Percentiles rank a stretch among this genome's conserved stretches.
Evolutionary conservation across 139 green algal species (phyloP).

Genomic region (Chlamydomonas sp.): DNA sequence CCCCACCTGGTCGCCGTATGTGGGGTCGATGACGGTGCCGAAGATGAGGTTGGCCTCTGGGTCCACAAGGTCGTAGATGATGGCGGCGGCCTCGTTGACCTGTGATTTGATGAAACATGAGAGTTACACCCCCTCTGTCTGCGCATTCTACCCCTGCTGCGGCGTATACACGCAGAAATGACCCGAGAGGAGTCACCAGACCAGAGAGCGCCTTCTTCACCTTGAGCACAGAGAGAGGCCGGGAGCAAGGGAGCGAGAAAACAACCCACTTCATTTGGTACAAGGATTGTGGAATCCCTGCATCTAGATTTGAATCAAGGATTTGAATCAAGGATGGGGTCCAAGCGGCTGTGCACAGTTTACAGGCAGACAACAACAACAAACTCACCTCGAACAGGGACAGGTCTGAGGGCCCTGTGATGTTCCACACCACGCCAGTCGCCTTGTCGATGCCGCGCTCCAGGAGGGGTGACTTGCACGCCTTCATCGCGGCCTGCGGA

Average conservation of each 20-base stretch:
- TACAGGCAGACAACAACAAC: too few relatives aligned
- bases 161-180: not conserved
- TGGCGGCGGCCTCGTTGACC: constrained; percentile 87
- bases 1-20: constrained; percentile 34
- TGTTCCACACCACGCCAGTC: constrained; percentile 97
- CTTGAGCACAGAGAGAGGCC: too few relatives aligned
- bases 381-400: constrained; percentile 77
- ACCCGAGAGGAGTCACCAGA: not conserved
- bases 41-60: constrained; percentile 87
- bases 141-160: not conserved
- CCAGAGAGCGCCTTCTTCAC: too few relatives aligned
- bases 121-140: too few relatives aligned
- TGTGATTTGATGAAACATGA: constrained; percentile 17
- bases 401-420: constrained; percentile 82
- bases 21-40: constrained; percentile 69
- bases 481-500: constrained; percentile 52
- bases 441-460: constrained; percentile 86
- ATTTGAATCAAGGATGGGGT: too few relatives aligned
- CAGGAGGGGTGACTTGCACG: constrained; percentile 80
- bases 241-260: too few relatives aligned
- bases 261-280: too few relatives aligned
- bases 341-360: too few relatives aligned
- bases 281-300: too few relatives aligned
- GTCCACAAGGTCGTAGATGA: constrained; percentile 87
- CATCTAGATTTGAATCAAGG: too few relatives aligned